Percentiles rank a stretch among this genome's conserved stretches.
Conservation (phyloP, 2,329 filamentous ascomycete species). For the Pseudofabraea citricarpa region DNA sequence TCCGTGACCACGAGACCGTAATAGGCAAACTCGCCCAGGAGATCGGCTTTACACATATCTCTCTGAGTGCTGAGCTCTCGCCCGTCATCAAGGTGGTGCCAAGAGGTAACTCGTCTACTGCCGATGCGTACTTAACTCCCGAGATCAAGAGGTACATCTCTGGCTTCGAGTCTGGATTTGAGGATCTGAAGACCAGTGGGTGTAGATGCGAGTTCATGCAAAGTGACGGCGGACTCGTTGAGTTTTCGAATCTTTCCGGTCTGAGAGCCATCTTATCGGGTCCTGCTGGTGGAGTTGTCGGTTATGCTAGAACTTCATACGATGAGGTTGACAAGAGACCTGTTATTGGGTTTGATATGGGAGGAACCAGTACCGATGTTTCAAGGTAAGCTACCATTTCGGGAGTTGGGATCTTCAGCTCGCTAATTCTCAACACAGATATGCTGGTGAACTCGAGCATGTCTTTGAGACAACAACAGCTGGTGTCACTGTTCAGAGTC, state of each 20-base stretch:
- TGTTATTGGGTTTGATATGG: constrained; percentile 89
- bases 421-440: constrained; percentile 37
- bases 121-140: constrained; percentile 64
- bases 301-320: constrained; percentile 80
- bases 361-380: constrained; percentile 69
- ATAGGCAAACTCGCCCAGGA: constrained; percentile 55
- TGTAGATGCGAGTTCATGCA: constrained; percentile 70
- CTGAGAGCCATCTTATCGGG: constrained; percentile 59
- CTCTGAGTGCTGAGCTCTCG: constrained; percentile 59
- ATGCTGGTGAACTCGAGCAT: constrained; percentile 65
- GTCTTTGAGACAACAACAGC: constrained; percentile 69
- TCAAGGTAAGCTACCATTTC: constrained; percentile 67
- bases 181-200: constrained; percentile 47
- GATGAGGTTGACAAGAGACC: constrained; percentile 74
- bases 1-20: constrained; percentile 56
- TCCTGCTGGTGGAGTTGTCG: constrained; percentile 62
- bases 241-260: constrained; percentile 54
- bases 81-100: constrained; percentile 68
- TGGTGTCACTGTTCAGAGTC: constrained; percentile 65
- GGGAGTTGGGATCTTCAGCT: too few species aligned
- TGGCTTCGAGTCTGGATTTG: constrained; percentile 58
- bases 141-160: constrained; percentile 63
- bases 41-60: constrained; percentile 62
- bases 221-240: constrained; percentile 29
- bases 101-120: constrained; percentile 59